Evolutionary conservation across 257 asterid genomes (phyloP).

Genomic region (Gynochthodes officinalis): DNA sequence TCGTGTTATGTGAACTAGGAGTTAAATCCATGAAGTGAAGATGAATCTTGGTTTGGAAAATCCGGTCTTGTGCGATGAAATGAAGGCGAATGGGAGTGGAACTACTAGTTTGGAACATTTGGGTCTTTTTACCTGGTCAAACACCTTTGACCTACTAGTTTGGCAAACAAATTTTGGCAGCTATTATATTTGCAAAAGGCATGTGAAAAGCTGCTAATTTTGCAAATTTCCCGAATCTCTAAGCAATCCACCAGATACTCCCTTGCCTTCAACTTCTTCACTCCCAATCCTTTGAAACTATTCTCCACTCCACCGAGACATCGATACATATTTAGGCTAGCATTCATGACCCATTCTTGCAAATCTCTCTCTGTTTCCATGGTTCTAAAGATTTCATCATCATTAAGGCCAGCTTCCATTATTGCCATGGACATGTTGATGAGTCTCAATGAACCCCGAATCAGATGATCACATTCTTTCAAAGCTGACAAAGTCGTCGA

Average conservation of each 20-base stretch:
- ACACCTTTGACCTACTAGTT: too few species aligned
- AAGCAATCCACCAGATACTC: constrained; percentile 5
- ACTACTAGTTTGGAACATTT: too few species aligned
- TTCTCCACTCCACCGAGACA: constrained; percentile 12
- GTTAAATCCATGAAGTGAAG: too few species aligned
- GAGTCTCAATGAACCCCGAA: background rate
- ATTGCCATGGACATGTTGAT: background rate
- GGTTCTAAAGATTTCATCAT: constrained; percentile 6
- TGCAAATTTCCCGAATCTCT: too few species aligned
- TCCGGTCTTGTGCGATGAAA: too few species aligned
- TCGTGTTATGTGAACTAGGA: too few species aligned
- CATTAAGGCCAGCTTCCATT: background rate
- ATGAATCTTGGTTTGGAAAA: too few species aligned
- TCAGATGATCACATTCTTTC: constrained; percentile 15
- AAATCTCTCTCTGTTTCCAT: constrained; percentile 1
- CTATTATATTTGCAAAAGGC: too few species aligned
- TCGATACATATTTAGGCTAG: background rate
- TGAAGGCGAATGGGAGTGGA: too few species aligned
- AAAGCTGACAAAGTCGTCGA: background rate
- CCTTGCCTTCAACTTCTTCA: constrained; percentile 6
- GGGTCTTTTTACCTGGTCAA: too few species aligned
- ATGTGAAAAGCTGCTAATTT: too few species aligned
- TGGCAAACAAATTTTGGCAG: too few species aligned
- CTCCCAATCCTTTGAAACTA: background rate
- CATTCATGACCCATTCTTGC: background rate